Evolutionary conservation across 140 eudicot genomes (phyloP), one percentile per base, ranked within the genome.

Genomic region (Oenanthe javanica): DNA sequence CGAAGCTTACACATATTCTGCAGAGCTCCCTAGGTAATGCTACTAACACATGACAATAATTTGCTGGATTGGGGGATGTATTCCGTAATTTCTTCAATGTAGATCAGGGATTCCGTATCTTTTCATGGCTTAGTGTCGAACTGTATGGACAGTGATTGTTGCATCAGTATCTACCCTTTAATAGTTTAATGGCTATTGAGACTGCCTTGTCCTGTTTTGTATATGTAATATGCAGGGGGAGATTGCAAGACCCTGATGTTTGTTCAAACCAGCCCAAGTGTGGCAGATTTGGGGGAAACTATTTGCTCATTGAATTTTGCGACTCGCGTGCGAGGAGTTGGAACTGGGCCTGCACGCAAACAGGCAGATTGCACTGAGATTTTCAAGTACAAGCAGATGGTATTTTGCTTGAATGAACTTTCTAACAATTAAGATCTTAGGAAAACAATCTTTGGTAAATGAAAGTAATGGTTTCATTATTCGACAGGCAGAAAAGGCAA

Each of bases 181-280:
- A 69, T 69, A 4, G 45, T 21, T 73, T 3, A 75, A 75, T 48
- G 55, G 40, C 3, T 73, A 3, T 11, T 73, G 77, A 73, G 31
- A 46, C 40, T 46, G 36, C 23, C 18, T 48, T 27, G 55, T 25
- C 47, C 72, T 54, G 8, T 52, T 67, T 80, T 36, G 75, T 36
- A 61, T 48, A 77, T 45, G 75, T 67, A 54, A 52, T 61, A 63
- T 81, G 84, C 83, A 93, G 98, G 99, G 25, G 99, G 99, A 79
- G 99, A 92, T 84, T 92, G 99, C 83, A 95, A 95, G 88, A 92
- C 99, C 16, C 81, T 95, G 46, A 95, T 95, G 99, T 92, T 95
- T 80, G 99, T 95, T 46, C 99, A 95, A 77, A 92, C 89, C 72
- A 95, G 99, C 83, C 97, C 99, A 31, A 89, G 87, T 69, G 48